A percentile compares a stretch with the other conserved stretches of the same genome.
phyloP scores from a whole-genome alignment of 371 early-diverging fungal genomes.

The Batkoa obscura region DNA sequence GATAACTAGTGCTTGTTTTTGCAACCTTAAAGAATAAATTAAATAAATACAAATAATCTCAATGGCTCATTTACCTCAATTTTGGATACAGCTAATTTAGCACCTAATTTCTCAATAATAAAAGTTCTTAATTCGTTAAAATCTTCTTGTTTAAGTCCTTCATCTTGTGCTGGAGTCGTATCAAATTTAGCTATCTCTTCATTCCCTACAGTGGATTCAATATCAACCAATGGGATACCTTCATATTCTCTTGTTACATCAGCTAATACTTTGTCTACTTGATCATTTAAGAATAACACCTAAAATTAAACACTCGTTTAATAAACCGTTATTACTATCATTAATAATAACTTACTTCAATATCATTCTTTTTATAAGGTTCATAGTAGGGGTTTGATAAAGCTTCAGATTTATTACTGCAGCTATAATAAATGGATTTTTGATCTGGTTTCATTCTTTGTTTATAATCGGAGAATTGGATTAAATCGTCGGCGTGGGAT shows the following conservation, averaged over 20 bases:
- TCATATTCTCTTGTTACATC: conserved; percentile 49
- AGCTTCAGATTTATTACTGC: conserved; percentile 60
- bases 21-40: neutral
- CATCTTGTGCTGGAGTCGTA: neutral
- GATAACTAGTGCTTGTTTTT: conserved; percentile 41
- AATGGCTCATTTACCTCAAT: conserved; percentile 17
- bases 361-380: conserved; percentile 46
- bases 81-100: conserved; percentile 42
- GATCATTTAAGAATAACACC: conserved; percentile 69
- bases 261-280: conserved; percentile 83
- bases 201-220: conserved; percentile 16
- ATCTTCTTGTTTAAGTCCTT: conserved; percentile 24
- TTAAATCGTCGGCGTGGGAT: conserved; percentile 34
- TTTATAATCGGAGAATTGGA: conserved; percentile 74
- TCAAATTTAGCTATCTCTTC: conserved; percentile 7
- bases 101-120: conserved; percentile 39
- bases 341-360: conserved; percentile 18
- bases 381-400: conserved; percentile 78
- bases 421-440: conserved; percentile 80
- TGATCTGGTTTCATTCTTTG: conserved; percentile 71
- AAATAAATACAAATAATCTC: neutral
- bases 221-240: conserved; percentile 47
- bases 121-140: conserved; percentile 40
- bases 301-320: neutral
- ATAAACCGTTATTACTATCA: neutral